Base-by-base conservation (phyloP, 164 flowering plant species). In the Nelumbo lutea region DNA sequence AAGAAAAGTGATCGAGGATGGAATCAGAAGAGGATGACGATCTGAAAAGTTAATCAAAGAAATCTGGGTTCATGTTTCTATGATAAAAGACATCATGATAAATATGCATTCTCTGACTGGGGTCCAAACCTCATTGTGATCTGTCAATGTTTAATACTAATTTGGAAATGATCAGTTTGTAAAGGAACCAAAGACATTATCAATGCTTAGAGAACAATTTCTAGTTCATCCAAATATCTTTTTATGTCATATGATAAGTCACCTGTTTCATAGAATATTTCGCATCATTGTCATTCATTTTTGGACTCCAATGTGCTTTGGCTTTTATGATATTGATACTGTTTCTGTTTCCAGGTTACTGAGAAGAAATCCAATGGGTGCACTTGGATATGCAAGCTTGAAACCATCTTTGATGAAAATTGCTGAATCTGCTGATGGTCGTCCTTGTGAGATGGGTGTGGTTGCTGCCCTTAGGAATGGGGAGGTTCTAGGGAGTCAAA, bases 331-430 rank as follows among this genome's bases (percentile, higher is more conserved):
- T 52, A 47, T 11, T 9, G 4, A 2, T 13, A 48, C 58, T 15
- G 38, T 57, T 42, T 61, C 57, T 63, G 40, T 68, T 43, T 69
- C 51, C 77, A 93, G 97, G 80, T 79, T 93, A 87, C 89, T 93
- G 39, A 85, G 98, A 73, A 85, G 98, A 78, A 88, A 93, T 72
- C 97, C 98, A 55, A 91, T 91, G 98, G 97, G 98, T 64, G 98
- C 98, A 41, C 93, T 93, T 75, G 97, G 93, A 69, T 88, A 87
- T 82, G 81, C 85, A 48, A 85, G 74, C 73, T 43, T 72, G 67
- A 83, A 85, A 70, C 87, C 90, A 59, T 81, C 91, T 68, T 71
- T 83, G 53, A 77, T 62, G 80, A 88, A 85, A 76, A 82, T 80
- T 61, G 88, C 83, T 61, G 90, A 88, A 78, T 89, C 94, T 71